These are phyloP conservation scores for Nothomitra cinnamomea DNA, from an alignment of 2,329 filamentous ascomycete genomes.

Conservation along the genomic window DNA sequence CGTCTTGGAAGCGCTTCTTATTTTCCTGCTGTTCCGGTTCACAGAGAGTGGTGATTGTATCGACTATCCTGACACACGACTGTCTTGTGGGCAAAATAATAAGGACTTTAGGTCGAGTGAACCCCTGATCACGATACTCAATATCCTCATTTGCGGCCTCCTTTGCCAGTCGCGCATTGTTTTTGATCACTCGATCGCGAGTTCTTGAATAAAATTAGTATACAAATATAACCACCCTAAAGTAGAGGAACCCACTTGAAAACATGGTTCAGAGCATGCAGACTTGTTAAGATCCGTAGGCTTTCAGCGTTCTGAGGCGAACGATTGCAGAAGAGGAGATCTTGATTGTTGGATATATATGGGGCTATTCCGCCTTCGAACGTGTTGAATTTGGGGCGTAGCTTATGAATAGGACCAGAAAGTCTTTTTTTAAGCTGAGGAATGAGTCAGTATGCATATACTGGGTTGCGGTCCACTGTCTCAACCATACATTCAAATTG, in stretches of 20 bases:
- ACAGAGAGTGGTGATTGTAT: constrained; percentile 59
- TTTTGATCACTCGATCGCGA: constrained; percentile 78
- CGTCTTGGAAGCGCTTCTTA: constrained; percentile 77
- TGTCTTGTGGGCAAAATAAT: constrained; percentile 81
- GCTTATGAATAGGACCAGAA: constrained; percentile 33
- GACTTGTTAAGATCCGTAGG: constrained; percentile 54
- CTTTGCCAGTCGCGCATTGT: constrained; percentile 63
- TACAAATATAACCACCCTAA: neutral
- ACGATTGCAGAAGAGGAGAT: constrained; percentile 60
- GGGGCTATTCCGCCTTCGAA: constrained; percentile 50
- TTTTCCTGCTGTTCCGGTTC: constrained; percentile 88
- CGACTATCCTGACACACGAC: constrained; percentile 61
- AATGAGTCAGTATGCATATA: constrained; percentile 14
- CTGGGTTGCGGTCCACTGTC: neutral
- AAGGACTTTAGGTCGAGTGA: constrained; percentile 83
- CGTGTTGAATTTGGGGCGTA: constrained; percentile 39
- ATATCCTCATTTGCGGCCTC: constrained; percentile 45
- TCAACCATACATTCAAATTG: constrained; percentile 20
- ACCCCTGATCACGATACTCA: constrained; percentile 82
- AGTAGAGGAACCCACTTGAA: constrained; percentile 44
- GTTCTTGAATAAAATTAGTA: constrained; percentile 33
- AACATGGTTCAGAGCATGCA: constrained; percentile 83
- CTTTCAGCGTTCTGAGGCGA: constrained; percentile 49
- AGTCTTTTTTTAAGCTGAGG: constrained; percentile 58
- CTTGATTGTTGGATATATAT: constrained; percentile 65